A percentile compares a stretch with the other conserved stretches of the same genome.
Evolutionary conservation across 1,284 basidiomycete genomes (phyloP).

Genomic region (Leccinum pseudoinsigne): DNA sequence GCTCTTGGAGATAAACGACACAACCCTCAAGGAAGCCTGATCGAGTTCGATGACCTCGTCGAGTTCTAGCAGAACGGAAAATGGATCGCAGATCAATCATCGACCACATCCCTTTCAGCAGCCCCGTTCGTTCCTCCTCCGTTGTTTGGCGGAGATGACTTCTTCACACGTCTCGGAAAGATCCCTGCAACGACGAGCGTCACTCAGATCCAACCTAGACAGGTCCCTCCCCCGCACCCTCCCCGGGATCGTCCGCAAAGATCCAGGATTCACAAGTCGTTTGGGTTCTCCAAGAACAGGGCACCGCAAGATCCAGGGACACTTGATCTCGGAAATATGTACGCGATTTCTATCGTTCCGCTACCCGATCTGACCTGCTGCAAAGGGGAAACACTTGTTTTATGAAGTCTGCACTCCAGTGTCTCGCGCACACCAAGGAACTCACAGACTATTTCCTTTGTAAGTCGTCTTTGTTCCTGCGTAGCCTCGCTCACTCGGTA

Average conservation of each 20-base stretch:
- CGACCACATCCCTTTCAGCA: slow-evolving; percentile 7
- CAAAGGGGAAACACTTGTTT: slow-evolving; percentile 92
- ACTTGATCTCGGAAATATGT: slow-evolving; percentile 88
- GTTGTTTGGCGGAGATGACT: slow-evolving; percentile 57
- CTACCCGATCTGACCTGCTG: slow-evolving; percentile 13
- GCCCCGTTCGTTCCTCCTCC: slow-evolving; percentile 39
- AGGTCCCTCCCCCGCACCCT: slow-evolving; percentile 29
- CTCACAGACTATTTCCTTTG: slow-evolving; percentile 93
- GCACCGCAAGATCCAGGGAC: slow-evolving; percentile 66
- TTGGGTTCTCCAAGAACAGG: slow-evolving; percentile 33
- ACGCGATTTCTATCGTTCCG: slow-evolving; percentile 27
- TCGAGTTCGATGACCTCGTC: slow-evolving; percentile 61
- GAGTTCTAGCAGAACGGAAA: slow-evolving; percentile 54
- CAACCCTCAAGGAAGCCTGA: slow-evolving; percentile 58
- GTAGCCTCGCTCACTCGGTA: not conserved
- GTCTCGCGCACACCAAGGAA: slow-evolving; percentile 90
- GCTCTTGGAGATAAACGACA: slow-evolving; percentile 38
- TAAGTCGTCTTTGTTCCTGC: slow-evolving; percentile 37
- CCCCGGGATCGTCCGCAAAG: slow-evolving; percentile 25
- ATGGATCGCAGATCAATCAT: slow-evolving; percentile 48
- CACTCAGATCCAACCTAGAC: slow-evolving; percentile 30
- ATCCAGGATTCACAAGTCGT: slow-evolving; percentile 28
- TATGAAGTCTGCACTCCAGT: slow-evolving; percentile 98
- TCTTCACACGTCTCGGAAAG: slow-evolving; percentile 52
- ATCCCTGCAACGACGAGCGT: slow-evolving; percentile 23